phyloP scores from a whole-genome alignment of 139 green algal species.

The Auxenochlorella pyrenoidosa region DNA sequence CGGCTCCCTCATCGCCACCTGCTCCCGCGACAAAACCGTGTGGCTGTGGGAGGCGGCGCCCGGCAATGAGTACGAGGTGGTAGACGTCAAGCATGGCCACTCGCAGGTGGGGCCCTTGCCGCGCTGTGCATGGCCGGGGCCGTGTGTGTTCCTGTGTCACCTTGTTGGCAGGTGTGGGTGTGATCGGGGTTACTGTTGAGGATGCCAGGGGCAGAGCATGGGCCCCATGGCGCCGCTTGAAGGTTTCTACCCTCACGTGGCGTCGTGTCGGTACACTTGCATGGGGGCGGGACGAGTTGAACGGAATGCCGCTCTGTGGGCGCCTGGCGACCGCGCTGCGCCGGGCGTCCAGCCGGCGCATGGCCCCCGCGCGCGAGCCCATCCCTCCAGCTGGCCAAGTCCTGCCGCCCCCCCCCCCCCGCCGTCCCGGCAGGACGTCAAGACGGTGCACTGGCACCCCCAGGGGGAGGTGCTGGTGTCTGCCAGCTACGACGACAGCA shows the following conservation, averaged over 20 bases:
- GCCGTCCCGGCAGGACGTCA: slow-evolving; percentile 85
- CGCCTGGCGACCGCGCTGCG: too few relatives aligned
- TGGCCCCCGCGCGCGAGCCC: background rate
- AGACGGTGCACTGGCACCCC: slow-evolving; percentile 94
- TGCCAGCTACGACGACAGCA: slow-evolving; percentile 92
- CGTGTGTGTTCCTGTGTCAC: too few relatives aligned
- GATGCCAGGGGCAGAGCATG: too few relatives aligned
- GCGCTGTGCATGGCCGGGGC: too few relatives aligned
- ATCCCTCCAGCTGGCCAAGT: background rate
- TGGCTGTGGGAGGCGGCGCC: slow-evolving; percentile 96
- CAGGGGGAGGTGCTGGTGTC: slow-evolving; percentile 83
- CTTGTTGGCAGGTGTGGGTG: too few relatives aligned
- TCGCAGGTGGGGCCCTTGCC: slow-evolving; percentile 55
- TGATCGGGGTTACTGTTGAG: too few relatives aligned
- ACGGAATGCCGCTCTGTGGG: too few relatives aligned
- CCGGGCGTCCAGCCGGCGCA: too few relatives aligned
- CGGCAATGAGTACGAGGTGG: slow-evolving; percentile 91
- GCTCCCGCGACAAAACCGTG: slow-evolving; percentile 93
- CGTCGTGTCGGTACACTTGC: too few relatives aligned
- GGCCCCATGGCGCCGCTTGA: too few relatives aligned
- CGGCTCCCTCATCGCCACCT: slow-evolving; percentile 89
- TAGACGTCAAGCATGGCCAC: slow-evolving; percentile 96
- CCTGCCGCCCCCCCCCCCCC: background rate
- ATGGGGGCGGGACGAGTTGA: too few relatives aligned
- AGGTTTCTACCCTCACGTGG: too few relatives aligned